phyloP scores from a whole-genome alignment of 331 rosid genomes.

The Pyrus hybrid region DNA sequence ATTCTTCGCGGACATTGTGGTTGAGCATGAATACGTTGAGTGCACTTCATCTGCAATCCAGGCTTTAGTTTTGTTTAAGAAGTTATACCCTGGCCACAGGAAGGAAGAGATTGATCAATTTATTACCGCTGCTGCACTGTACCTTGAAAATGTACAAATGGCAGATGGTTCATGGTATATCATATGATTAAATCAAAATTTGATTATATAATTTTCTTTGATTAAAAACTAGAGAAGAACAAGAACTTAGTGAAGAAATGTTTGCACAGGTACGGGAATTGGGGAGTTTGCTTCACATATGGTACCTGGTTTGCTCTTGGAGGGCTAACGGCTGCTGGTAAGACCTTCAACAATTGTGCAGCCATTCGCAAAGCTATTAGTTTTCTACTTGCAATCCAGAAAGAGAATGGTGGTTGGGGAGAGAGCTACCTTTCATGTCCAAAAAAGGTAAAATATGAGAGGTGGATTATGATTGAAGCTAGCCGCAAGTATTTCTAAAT shows the following conservation, averaged over 20 bases:
- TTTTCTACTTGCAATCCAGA: slow-evolving; percentile 45
- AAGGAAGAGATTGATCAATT: slow-evolving; percentile 9
- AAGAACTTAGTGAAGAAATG: neutral
- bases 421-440: slow-evolving; percentile 80
- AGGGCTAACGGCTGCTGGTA: slow-evolving; percentile 49
- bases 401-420: slow-evolving; percentile 77
- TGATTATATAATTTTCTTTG: neutral
- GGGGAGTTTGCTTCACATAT: neutral
- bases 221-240: neutral
- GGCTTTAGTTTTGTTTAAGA: slow-evolving; percentile 28
- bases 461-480: neutral
- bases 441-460: slow-evolving; percentile 25
- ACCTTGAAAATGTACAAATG: neutral
- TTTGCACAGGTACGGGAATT: slow-evolving; percentile 26
- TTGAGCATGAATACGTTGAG: slow-evolving; percentile 70
- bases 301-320: neutral
- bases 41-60: slow-evolving; percentile 57
- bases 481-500: neutral
- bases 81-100: slow-evolving; percentile 12
- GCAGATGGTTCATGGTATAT: slow-evolving; percentile 12
- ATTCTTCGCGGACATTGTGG: slow-evolving; percentile 53
- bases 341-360: slow-evolving; percentile 37
- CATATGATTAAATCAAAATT: neutral
- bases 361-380: slow-evolving; percentile 47
- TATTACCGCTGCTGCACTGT: neutral